A percentile compares a stretch with the other conserved stretches of the same genome.
Conservation (phyloP, 2,329 filamentous ascomycete species). For the Cercospora nicotianae region DNA sequence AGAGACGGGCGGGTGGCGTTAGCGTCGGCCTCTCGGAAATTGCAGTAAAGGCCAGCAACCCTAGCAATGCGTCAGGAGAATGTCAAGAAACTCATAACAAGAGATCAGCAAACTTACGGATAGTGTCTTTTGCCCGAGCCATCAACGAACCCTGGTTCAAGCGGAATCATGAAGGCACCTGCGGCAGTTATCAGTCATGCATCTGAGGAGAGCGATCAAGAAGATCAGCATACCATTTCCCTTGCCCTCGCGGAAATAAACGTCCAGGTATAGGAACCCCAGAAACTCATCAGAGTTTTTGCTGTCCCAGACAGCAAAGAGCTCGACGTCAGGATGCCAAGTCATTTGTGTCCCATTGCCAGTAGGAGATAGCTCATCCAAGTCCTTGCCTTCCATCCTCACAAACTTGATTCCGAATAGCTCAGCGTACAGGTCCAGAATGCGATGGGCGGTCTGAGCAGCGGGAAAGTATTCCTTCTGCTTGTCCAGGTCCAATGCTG, state of each 20-base stretch:
- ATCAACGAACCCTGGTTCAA: conserved; percentile 10
- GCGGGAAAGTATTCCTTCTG: conserved; percentile 42
- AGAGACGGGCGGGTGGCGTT: conserved; percentile 10
- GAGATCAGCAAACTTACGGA: conserved; percentile 1
- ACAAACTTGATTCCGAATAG: conserved; percentile 19
- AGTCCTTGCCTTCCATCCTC: conserved; percentile 57
- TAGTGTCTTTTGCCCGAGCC: conserved; percentile 14
- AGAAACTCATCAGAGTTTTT: conserved; percentile 5
- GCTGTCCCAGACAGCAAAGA: conserved; percentile 20
- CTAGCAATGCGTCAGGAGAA: not conserved
- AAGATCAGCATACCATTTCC: not conserved
- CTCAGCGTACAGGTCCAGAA: conserved; percentile 19
- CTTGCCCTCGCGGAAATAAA: conserved; percentile 8
- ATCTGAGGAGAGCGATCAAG: not conserved
- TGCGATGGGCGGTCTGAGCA: not conserved
- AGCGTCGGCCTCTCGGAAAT: conserved; percentile 6
- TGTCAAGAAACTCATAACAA: too few species aligned
- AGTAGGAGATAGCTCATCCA: conserved; percentile 53
- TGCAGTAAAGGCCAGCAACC: not conserved
- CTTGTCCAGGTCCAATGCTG: conserved; percentile 75
- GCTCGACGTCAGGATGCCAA: conserved; percentile 19
- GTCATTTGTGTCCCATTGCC: conserved; percentile 21
- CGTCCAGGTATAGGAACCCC: conserved; percentile 22
- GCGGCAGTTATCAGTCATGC: not conserved
- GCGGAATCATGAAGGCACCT: conserved; percentile 4